Percentiles rank a stretch among this genome's conserved stretches.
phyloP scores from a whole-genome alignment of 75 land plant genomes.

The Selaginella tamariscina region DNA sequence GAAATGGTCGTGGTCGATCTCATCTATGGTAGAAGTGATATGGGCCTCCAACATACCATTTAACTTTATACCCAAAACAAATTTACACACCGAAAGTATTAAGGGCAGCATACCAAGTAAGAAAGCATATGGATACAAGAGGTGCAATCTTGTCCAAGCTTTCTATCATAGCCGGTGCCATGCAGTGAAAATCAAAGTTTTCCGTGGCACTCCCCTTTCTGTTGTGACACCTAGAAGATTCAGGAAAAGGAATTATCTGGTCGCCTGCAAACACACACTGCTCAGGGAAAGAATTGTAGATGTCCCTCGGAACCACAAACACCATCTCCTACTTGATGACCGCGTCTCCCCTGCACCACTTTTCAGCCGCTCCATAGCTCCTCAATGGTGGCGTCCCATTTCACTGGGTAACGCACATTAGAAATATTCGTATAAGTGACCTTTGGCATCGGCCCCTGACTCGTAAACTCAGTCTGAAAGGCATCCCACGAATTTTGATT shows the following conservation, averaged over 20 bases:
- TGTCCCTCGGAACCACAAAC: too few species aligned
- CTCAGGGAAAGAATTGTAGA: too few species aligned
- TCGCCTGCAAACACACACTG: slow-evolving; percentile 30
- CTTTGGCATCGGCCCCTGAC: too few species aligned
- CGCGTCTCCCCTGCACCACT: too few species aligned
- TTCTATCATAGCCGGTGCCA: slow-evolving; percentile 23
- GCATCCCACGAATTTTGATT: too few species aligned
- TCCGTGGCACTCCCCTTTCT: slow-evolving; percentile 22
- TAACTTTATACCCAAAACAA: neutral
- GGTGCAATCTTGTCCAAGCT: slow-evolving; percentile 24
- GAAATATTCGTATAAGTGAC: too few species aligned
- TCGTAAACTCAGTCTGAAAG: too few species aligned
- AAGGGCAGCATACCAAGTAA: slow-evolving; percentile 27
- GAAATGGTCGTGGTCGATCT: slow-evolving; percentile 14
- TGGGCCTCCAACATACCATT: slow-evolving; percentile 22
- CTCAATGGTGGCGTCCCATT: too few species aligned
- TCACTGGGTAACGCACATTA: too few species aligned
- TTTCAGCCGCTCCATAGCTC: too few species aligned
- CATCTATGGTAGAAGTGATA: slow-evolving; percentile 20
- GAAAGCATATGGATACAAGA: slow-evolving; percentile 29
- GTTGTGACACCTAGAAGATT: slow-evolving; percentile 13
- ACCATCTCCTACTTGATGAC: too few species aligned
- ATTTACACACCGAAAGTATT: slow-evolving; percentile 17
- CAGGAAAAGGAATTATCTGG: slow-evolving; percentile 22
- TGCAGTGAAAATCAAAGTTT: slow-evolving; percentile 21